A percentile compares a stretch with the other conserved stretches of the same genome.
Conservation (phyloP, 2,329 filamentous ascomycete species). For the Clonostachys solani region DNA sequence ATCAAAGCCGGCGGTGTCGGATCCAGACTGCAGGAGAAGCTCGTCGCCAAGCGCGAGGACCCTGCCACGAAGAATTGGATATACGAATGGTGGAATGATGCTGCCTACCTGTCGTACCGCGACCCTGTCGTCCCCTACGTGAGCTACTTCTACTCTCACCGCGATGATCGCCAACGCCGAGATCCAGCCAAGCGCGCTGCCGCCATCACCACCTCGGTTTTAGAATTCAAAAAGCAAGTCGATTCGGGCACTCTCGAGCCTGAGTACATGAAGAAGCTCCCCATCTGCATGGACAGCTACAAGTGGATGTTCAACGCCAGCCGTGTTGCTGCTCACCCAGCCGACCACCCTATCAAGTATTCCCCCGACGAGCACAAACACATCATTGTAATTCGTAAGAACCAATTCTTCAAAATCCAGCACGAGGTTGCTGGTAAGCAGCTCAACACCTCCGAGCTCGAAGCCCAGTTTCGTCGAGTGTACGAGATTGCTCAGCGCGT, state of each 20-base stretch:
- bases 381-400: constrained; percentile 88
- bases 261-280: constrained; percentile 97
- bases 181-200: constrained; percentile 91
- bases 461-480: constrained; percentile 81
- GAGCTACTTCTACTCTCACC: constrained; percentile 98
- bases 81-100: constrained; percentile 96
- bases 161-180: constrained; percentile 83
- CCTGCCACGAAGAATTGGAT: constrained; percentile 90
- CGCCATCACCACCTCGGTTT: constrained; percentile 76
- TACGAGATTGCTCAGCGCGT: constrained; percentile 71
- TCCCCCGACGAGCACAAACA: constrained; percentile 72
- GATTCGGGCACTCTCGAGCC: constrained; percentile 81
- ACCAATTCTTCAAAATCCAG: constrained; percentile 92
- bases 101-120: constrained; percentile 87
- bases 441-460: constrained; percentile 84
- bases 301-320: constrained; percentile 98
- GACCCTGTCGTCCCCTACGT: constrained; percentile 97
- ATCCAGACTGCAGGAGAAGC: constrained; percentile 79
- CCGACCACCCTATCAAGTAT: constrained; percentile 83
- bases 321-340: constrained; percentile 76
- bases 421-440: constrained; percentile 79
- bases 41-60: constrained; percentile 74
- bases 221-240: constrained; percentile 94
- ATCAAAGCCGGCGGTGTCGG: constrained; percentile 82
- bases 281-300: constrained; percentile 98